Percentiles rank a stretch among this genome's conserved stretches.
These are phyloP conservation scores for Tylopilus orsonianus DNA, from an alignment of 1,284 basidiomycete genomes.

Conservation along the genomic window DNA sequence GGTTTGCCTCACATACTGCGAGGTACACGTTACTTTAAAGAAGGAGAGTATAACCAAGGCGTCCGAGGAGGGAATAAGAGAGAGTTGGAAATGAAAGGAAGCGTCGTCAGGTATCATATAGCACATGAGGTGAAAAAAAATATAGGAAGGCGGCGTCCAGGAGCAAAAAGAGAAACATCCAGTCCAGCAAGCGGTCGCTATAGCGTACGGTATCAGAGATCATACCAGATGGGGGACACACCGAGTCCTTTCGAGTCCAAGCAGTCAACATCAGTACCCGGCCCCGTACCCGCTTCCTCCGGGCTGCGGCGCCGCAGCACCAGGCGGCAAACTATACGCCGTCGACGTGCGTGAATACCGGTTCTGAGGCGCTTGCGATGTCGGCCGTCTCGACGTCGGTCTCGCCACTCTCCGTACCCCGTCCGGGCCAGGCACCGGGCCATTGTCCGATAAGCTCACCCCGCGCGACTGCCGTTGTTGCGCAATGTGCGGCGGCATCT, in stretches of 20 bases:
- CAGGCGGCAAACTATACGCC: conserved; percentile 60
- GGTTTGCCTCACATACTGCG: too few species aligned
- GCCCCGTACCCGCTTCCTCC: conserved; percentile 27
- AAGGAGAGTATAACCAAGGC: conserved; percentile 2
- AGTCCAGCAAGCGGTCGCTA: conserved; percentile 16
- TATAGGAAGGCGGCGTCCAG: background rate
- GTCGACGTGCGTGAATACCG: conserved; percentile 67
- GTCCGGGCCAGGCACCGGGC: conserved; percentile 75
- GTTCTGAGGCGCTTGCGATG: conserved; percentile 66
- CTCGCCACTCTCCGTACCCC: conserved; percentile 72
- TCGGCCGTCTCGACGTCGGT: conserved; percentile 48
- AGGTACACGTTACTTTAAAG: too few species aligned
- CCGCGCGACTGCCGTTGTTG: conserved; percentile 48
- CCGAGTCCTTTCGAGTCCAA: too few species aligned
- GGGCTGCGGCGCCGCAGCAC: conserved; percentile 67
- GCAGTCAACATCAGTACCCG: conserved; percentile 13
- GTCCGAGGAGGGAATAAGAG: conserved; percentile 5
- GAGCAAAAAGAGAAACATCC: conserved; percentile 9
- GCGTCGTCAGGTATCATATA: conserved; percentile 16
- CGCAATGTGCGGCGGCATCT: conserved; percentile 33
- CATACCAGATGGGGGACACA: conserved; percentile 5
- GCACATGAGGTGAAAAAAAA: conserved; percentile 5
- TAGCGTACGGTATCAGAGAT: conserved; percentile 5
- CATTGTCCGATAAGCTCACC: conserved; percentile 73
- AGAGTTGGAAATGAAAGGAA: background rate